Base-by-base conservation (phyloP, 2,329 filamentous ascomycete species). In the Talaromyces sp. region DNA sequence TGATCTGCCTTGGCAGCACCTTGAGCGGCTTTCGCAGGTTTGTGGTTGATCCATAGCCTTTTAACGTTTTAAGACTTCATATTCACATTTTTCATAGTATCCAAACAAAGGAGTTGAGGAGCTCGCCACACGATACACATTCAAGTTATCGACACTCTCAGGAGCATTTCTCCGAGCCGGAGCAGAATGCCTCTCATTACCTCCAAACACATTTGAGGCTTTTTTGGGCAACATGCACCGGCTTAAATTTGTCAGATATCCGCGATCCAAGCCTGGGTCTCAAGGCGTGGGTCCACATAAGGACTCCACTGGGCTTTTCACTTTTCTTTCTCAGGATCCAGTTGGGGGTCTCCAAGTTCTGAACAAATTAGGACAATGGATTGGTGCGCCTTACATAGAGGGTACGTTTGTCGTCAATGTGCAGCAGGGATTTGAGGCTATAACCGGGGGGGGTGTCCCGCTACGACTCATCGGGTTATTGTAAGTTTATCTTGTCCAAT, bases 221-320 rank as follows among this genome's bases (percentile, higher is more conserved):
- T 88, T 86, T 67, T 74, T 85, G 27, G 84, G 81, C 0, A 79
- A 83, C 45, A 86, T 88, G 67, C 85, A 89, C 70, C 83, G 87
- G 3, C 79, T 89, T 45, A 87, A 88, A 69, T 76, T 88, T 1
- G 78, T 87, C 2, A 82, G 81, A 62, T 88, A 88, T 63, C 84
- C 84, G 3, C 25, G 53, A 7, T 68, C 71, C 5, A 25, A 58
- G 34, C 22, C 25, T n/a, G 56, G 25, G 11, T 29, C 59, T 0
- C 85, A 88, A 74, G 86, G 86, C 1, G 85, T 88, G 1, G 86
- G 86, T 0, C 83, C 86, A 0, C 86, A 88, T 75, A 88, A 88
- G 70, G 85, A 87, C 72, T 88, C 83, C 0, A 87, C 85, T 0
- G 86, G 86, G 3, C 88, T 85, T 85, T 86, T 86, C 78, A 89